Evolutionary conservation across 78 protist genomes (phyloP).

Genomic region (Neovahlkampfia damariscottae): DNA sequence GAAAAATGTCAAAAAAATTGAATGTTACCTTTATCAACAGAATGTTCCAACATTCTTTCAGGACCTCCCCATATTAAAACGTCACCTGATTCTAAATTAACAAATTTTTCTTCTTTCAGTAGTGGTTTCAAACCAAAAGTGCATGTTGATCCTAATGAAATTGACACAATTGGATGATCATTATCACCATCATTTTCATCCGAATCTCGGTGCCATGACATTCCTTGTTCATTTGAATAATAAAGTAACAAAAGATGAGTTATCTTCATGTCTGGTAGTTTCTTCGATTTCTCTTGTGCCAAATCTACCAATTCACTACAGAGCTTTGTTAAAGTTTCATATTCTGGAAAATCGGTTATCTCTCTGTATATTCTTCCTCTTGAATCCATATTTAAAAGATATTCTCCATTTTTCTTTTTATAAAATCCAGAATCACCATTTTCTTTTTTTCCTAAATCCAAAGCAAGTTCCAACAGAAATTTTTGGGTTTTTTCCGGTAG

Average conservation of each 20-base stretch:
- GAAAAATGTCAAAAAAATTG: neutral
- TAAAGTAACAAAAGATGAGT: neutral
- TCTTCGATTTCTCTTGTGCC: neutral
- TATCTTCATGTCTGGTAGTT: slow-evolving; percentile 1
- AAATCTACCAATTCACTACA: neutral
- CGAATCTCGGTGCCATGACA: slow-evolving; percentile 1
- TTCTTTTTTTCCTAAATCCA: no score
- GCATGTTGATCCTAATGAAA: slow-evolving; percentile 1
- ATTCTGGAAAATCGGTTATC: slow-evolving; percentile 6
- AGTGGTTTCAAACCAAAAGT: neutral
- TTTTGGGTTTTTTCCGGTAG: no score
- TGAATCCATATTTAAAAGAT: no score
- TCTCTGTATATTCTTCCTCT: slow-evolving; percentile 8
- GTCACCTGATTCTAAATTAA: slow-evolving; percentile 11
- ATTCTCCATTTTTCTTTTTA: no score
- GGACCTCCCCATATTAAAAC: slow-evolving; percentile 9
- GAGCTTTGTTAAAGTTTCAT: neutral
- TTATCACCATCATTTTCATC: slow-evolving; percentile 13
- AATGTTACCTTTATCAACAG: neutral
- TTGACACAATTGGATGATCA: slow-evolving; percentile 8
- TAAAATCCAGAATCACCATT: no score
- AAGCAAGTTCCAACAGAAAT: no score
- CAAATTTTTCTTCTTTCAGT: neutral
- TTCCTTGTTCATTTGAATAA: slow-evolving; percentile 11
- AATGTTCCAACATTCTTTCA: neutral